Conservation (phyloP, 2,329 filamentous ascomycete genomes). For the Colletotrichum agaves region DNA sequence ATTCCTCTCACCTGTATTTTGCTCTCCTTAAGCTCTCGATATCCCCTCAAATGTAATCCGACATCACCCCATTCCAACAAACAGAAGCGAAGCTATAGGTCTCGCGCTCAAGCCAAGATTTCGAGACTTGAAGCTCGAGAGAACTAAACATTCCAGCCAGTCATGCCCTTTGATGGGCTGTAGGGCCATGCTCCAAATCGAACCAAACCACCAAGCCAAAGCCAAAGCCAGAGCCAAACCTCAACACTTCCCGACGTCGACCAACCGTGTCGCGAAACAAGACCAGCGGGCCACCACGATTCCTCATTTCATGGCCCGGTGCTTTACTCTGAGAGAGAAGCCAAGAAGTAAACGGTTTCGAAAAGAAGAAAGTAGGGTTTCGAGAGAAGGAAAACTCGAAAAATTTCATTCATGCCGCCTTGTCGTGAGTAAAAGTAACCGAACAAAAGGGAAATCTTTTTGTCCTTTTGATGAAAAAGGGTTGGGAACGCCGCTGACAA, state of each 20-base stretch:
- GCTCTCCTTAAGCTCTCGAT: constrained; percentile 4
- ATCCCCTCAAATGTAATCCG: constrained; percentile 27
- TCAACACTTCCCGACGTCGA: constrained; percentile 19
- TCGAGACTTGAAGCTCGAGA: constrained; percentile 11
- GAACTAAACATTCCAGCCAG: constrained; percentile 27
- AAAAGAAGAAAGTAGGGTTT: constrained; percentile 21
- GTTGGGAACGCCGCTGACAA: constrained; percentile 49
- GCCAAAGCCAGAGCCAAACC: constrained; percentile 27
- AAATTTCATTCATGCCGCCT: constrained; percentile 36
- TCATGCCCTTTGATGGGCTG: constrained; percentile 12
- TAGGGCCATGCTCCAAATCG: constrained; percentile 30
- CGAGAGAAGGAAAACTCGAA: constrained; percentile 34
- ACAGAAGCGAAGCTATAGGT: constrained; percentile 34
- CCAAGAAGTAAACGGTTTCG: constrained; percentile 36
- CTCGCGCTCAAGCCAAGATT: constrained; percentile 33
- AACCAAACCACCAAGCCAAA: neutral
- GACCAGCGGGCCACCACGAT: constrained; percentile 36
- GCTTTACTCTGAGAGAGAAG: constrained; percentile 36
- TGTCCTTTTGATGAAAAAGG: constrained; percentile 35
- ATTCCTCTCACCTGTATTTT: neutral
- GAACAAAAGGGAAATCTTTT: constrained; percentile 38
- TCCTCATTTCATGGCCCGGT: constrained; percentile 13
- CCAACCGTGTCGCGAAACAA: constrained; percentile 17
- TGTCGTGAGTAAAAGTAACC: constrained; percentile 36
- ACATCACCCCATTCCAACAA: constrained; percentile 27